Evolutionary conservation across 306 rosid genomes (phyloP), one percentile per base, ranked within the genome.

Genomic region (Cucurbita argyrosperma): DNA sequence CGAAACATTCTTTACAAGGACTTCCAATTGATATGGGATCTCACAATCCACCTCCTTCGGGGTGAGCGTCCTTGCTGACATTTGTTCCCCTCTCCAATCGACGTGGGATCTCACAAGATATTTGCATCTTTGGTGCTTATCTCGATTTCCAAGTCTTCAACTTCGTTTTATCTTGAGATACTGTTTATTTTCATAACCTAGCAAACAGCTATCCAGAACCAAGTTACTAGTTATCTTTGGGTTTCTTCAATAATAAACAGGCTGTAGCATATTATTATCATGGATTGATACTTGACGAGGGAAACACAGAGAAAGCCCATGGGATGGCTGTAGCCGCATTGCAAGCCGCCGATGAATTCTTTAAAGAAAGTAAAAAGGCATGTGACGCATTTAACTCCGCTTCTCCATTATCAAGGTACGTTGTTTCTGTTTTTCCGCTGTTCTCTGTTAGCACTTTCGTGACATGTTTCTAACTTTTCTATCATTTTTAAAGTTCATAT

Each of bases 291-390:
- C 99, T 94, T 67, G 99, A 94, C 55, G 99, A 94, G 87, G 99
- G 99, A 67, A 94, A 89, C 83, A 91, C 99, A 0, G 99, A 94
- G 85, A 94, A 91, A 63, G 88, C 91, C 76, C 97, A 91, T 70
- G 99, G 97, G 62, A 94, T 90, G 99, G 99, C 99, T 77, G 99
- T 94, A 47, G 99, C 99, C 66, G 97, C 99, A 79, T 83, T 94
- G 85, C 97, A 94, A 88, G 99, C 97, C 10, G 92, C 99, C 1
- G 99, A 94, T 75, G 99, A 89, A 76, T 94, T 83, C 82, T 88
- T 89, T 80, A 94, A 89, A 84, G 99, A 94, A 85, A 94, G 99
- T 74, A 94, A 87, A 83, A 94, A 83, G 86, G 85, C 88, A 52
- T 83, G 90, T 54, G 99, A 90, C 59, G 84, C 86, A 12, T 94